Conservation (phyloP, 2,329 filamentous ascomycete species). For the Sclerotinia spermophila region DNA sequence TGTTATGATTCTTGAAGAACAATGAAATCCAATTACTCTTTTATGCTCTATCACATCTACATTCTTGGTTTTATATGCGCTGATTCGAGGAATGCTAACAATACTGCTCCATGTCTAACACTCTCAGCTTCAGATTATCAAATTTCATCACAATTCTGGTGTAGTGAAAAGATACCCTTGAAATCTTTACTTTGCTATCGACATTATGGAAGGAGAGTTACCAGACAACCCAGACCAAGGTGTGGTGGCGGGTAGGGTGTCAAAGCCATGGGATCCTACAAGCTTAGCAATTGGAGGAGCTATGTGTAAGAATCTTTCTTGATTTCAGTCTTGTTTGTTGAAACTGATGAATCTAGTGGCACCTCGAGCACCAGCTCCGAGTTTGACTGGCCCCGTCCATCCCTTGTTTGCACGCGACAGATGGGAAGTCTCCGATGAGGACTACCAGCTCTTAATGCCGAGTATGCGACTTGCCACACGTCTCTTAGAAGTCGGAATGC, state of each 20-base stretch:
- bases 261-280: constrained; percentile 12
- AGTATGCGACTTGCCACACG: constrained; percentile 31
- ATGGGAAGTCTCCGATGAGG: constrained; percentile 26
- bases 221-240: not conserved
- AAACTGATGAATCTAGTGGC: not conserved
- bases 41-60: not conserved
- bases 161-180: not conserved
- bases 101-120: not conserved
- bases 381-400: constrained; percentile 20
- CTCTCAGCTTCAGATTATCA: not conserved
- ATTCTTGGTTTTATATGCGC: not conserved
- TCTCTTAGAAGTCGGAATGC: constrained; percentile 27
- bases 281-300: constrained; percentile 4
- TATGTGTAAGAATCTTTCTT: not conserved
- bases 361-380: not conserved
- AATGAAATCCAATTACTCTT: not conserved
- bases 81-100: not conserved
- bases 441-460: constrained; percentile 27
- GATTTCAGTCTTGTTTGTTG: not conserved
- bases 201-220: not conserved
- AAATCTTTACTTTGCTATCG: not conserved
- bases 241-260: not conserved
- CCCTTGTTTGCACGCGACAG: constrained; percentile 23
- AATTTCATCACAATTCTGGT: not conserved
- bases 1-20: not conserved